Percentiles rank a stretch among this genome's conserved stretches.
phyloP scores from a whole-genome alignment of 2,329 filamentous ascomycete genomes.

The Chaetomiaceae sp. region DNA sequence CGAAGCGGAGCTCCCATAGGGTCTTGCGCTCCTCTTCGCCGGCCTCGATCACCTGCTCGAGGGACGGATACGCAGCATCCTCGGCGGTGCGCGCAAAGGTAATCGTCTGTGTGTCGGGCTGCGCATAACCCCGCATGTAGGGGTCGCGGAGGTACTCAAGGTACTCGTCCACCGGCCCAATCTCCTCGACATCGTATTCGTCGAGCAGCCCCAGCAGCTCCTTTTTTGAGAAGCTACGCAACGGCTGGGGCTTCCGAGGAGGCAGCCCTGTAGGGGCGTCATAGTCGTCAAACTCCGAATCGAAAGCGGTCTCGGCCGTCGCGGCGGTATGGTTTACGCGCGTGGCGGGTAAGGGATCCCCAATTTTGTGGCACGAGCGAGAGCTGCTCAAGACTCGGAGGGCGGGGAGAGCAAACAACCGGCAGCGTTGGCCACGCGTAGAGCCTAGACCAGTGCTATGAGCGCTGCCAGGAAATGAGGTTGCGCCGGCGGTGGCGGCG shows the following conservation, averaged over 20 bases:
- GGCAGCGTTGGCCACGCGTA: not conserved
- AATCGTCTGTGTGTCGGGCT: slow-evolving; percentile 42
- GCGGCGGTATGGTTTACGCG: slow-evolving; percentile 17
- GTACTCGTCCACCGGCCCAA: slow-evolving; percentile 45
- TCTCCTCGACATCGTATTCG: slow-evolving; percentile 39
- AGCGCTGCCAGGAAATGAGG: not conserved
- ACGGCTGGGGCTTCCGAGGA: not conserved
- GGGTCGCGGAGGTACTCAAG: slow-evolving; percentile 47
- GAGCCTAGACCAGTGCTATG: slow-evolving; percentile 6
- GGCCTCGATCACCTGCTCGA: slow-evolving; percentile 33
- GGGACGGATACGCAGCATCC: slow-evolving; percentile 42
- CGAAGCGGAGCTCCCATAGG: slow-evolving; percentile 36
- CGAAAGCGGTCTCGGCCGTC: slow-evolving; percentile 2
- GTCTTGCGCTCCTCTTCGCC: slow-evolving; percentile 31
- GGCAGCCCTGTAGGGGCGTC: not conserved
- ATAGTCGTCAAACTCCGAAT: slow-evolving; percentile 1
- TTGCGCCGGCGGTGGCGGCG: not conserved
- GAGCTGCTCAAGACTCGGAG: slow-evolving; percentile 8
- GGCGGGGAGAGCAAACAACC: slow-evolving; percentile 8
- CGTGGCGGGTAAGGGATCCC: slow-evolving; percentile 13
- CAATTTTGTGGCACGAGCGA: slow-evolving; percentile 16
- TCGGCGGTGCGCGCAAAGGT: slow-evolving; percentile 44
- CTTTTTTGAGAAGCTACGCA: slow-evolving; percentile 27
- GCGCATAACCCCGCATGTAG: slow-evolving; percentile 48
- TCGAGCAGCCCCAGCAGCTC: slow-evolving; percentile 50